Evolutionary conservation across 1,284 basidiomycete genomes (phyloP), one percentile per base, ranked within the genome.

Genomic region (Melampsora occidentalis): DNA sequence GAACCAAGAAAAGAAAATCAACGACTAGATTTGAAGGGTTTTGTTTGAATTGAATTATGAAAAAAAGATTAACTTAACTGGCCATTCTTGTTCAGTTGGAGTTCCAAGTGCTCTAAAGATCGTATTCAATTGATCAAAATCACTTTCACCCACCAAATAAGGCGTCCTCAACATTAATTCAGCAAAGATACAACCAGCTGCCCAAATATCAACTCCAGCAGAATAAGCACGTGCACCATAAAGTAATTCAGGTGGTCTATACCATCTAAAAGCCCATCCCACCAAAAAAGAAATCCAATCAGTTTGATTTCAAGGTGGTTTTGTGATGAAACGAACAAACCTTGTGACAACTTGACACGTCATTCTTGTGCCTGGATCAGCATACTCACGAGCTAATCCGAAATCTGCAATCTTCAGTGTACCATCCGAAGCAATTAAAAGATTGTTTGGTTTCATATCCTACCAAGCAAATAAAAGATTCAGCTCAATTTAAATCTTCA

Each of bases 401-500:
- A 99, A 99, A 89, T 99, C 97, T 31, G 97, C 97, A 78, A 99
- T 89, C 84, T 99, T 99, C 78, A 99, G 90, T 76, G 93, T 90
- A 0, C 97, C 97, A 68, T 92, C 88, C 0, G 91, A 89, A 0
- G 93, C 89, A 76, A 99, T 93, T 80, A 99, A 89, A 86, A 99
- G 87, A 85, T 99, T 99, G 85, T 98, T 99, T 3, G 97, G 96
- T 83, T 99, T 99, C 80, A 99, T 84, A 87, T 99, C 97, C 94
- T 97, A 82, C 22, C n/a, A n/a, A n/a, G n/a, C n/a, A n/a, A 33
- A 1, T 2, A 28, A 66, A 48, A 25, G 66, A 14, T 39, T n/a
- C n/a, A n/a, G n/a, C n/a, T n/a, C n/a, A n/a, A n/a, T n/a, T n/a
- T 46, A 28, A 73, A 53, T 35, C 1, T 22, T 57, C 16, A 16